These are phyloP conservation scores for Cyclostephanos tholiformis DNA, from an alignment of 108 stramenopile species.

Conservation along the genomic window DNA sequence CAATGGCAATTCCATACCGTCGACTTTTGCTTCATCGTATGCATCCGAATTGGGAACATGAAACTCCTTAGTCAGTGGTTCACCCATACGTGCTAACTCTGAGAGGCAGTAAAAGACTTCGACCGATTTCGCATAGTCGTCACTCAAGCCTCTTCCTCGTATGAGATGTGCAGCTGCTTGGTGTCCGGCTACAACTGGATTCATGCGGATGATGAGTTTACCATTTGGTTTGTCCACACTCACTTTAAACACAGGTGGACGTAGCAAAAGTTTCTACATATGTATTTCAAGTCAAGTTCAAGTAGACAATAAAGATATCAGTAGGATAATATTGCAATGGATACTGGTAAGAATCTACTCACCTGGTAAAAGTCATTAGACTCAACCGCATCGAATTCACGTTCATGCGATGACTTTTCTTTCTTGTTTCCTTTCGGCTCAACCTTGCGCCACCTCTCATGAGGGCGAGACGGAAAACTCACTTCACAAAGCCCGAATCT, in stretches of 20 bases:
- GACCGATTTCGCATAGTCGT: conserved; percentile 15
- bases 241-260: conserved; percentile 46
- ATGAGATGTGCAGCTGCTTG: conserved; percentile 53
- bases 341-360: conserved; percentile 11
- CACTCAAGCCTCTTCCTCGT: conserved; percentile 34
- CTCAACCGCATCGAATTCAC: conserved; percentile 48
- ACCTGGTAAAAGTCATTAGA: conserved; percentile 56
- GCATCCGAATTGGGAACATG: conserved; percentile 51
- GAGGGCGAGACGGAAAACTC: conserved; percentile 45
- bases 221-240: conserved; percentile 32
- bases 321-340: not conserved
- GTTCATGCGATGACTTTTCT: conserved; percentile 16
- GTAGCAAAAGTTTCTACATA: conserved; percentile 16
- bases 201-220: conserved; percentile 37
- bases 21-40: conserved; percentile 20
- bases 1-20: conserved; percentile 44
- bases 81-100: conserved; percentile 50
- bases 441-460: conserved; percentile 39
- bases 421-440: conserved; percentile 13
- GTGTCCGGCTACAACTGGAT: conserved; percentile 65
- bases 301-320: not conserved
- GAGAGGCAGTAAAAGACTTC: conserved; percentile 48
- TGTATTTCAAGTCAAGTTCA: not conserved
- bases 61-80: conserved; percentile 55
- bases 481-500: conserved; percentile 42